phyloP scores from a whole-genome alignment of 2,329 filamentous ascomycete species.

The Arthrobotrys entomopaga region DNA sequence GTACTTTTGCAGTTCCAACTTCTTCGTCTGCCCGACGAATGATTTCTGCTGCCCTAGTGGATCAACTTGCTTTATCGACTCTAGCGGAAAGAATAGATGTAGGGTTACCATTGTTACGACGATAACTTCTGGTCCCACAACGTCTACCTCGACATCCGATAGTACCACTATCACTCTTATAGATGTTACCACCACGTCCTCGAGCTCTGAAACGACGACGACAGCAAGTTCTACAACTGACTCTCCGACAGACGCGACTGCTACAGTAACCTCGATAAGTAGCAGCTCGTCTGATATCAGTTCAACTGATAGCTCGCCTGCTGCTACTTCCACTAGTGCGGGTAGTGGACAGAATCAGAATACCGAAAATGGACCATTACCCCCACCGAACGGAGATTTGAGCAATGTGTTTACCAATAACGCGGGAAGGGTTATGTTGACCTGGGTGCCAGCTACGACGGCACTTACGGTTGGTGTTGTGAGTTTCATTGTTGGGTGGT shows the following conservation, averaged over 20 bases:
- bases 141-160: constrained; percentile 5
- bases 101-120: constrained; percentile 49
- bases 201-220: constrained; percentile 1
- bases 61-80: constrained; percentile 45
- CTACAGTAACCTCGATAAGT: constrained; percentile 3
- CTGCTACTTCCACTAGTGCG: constrained; percentile 17
- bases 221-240: constrained; percentile 18
- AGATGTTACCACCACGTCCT: neutral
- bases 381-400: constrained; percentile 46
- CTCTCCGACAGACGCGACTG: constrained; percentile 9
- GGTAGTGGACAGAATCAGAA: constrained; percentile 3
- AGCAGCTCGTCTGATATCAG: constrained; percentile 1
- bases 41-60: constrained; percentile 51
- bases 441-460: constrained; percentile 1
- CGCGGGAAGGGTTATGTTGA: neutral
- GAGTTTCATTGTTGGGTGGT: constrained; percentile 12
- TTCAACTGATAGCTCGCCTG: constrained; percentile 2
- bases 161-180: neutral
- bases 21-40: constrained; percentile 52
- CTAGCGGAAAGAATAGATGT: constrained; percentile 37
- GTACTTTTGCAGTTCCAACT: constrained; percentile 27
- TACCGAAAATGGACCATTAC: constrained; percentile 25
- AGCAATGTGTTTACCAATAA: constrained; percentile 46
- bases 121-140: constrained; percentile 17
- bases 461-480: constrained; percentile 26